Percentiles rank a stretch among this genome's conserved stretches.
These are phyloP conservation scores for Beauveria brongniartii DNA, from an alignment of 2,329 filamentous ascomycete species.

Conservation along the genomic window DNA sequence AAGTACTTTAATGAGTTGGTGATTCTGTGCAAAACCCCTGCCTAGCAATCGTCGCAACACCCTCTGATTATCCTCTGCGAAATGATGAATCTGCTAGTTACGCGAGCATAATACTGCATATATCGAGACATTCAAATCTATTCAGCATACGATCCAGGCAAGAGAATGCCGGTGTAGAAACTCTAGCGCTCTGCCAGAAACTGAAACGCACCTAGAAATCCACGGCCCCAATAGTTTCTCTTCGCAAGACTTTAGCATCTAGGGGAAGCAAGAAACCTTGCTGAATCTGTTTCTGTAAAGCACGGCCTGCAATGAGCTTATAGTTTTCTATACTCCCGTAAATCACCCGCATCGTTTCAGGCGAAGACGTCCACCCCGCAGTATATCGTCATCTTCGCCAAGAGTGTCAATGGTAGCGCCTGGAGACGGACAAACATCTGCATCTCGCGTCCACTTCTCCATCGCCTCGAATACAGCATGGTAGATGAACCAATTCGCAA, in stretches of 20 bases:
- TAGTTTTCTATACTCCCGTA: background rate
- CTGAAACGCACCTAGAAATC: background rate
- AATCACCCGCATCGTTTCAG: background rate
- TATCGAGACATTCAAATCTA: too few species aligned
- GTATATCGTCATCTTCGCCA: slow-evolving; percentile 11
- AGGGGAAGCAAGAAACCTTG: background rate
- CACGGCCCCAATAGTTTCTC: background rate
- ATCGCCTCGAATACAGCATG: slow-evolving; percentile 15
- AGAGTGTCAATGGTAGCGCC: background rate
- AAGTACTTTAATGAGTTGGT: too few species aligned
- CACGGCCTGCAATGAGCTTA: background rate
- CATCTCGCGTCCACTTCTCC: slow-evolving; percentile 9
- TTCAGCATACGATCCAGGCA: too few species aligned
- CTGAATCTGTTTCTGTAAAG: background rate
- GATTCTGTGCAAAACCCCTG: too few species aligned
- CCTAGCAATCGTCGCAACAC: too few species aligned
- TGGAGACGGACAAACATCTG: background rate
- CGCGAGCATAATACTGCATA: too few species aligned
- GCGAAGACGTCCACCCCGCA: slow-evolving; percentile 1
- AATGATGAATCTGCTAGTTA: too few species aligned
- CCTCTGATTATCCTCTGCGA: too few species aligned
- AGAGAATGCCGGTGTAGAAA: too few species aligned
- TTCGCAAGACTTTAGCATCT: background rate
- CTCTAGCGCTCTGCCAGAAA: background rate
- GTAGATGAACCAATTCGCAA: slow-evolving; percentile 16